Base-by-base conservation (phyloP, 1,284 basidiomycete genomes). In the Cutaneotrichosporon sp. region DNA sequence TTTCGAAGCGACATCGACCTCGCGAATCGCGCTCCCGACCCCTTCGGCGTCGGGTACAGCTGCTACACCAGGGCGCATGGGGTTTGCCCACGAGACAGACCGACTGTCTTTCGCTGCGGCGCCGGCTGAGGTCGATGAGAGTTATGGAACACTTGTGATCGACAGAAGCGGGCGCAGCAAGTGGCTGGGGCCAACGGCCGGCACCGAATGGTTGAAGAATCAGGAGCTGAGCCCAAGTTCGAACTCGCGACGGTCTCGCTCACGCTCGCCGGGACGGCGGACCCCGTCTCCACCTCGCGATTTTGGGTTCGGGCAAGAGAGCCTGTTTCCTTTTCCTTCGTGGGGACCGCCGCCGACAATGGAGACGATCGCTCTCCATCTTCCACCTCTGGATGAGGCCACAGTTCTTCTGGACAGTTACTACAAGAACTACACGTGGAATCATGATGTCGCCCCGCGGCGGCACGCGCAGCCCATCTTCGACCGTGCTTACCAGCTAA, bases 171-270 rank as follows among this genome's bases (percentile, higher is more conserved):
- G 68, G 3, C 52, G 65, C 26, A 64, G 63, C 26, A 62, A 63
- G 39, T 70, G 63, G 53, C 49, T 70, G 20, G 68, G 68, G 2
- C 63, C 66, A 2, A 65, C 64, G 8, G 68, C 66, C 0, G 68
- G 63, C 1, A 66, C 62, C 11, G 66, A 70, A 46, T 70, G 68
- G 68, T 31, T 70, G 17, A 66, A 66, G 44, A 63, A 70, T 24
- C 16, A 11, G 4, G 38, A 41, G 10, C 62, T 65, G 27, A 54
- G 61, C 50, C 34, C n/a, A n/a, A n/a, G n/a, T n/a, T n/a, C n/a
- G n/a, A n/a, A n/a, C n/a, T n/a, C 35, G 35, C 35, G 45, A 4
- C 33, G n/a, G 2, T 31, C 31, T 4, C 31, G 20, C 31, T 33
- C 44, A 16, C 19, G n/a, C 5, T 41, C 38, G 9, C 19, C 33